Percentiles rank a stretch among this genome's conserved stretches.
Conservation (phyloP, 306 rosid genomes). For the Boehmeria nivea region DNA sequence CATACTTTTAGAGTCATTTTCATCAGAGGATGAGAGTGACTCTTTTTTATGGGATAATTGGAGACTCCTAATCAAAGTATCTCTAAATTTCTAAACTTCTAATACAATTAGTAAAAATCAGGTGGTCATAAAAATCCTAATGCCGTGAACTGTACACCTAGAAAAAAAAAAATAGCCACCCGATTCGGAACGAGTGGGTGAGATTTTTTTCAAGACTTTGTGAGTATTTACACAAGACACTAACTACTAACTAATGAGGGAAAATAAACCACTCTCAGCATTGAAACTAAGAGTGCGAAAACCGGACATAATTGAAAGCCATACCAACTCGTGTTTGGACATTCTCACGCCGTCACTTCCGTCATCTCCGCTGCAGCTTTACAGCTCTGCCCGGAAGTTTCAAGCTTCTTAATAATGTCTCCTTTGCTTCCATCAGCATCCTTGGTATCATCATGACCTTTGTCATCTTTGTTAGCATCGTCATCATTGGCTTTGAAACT, state of each 20-base stretch:
- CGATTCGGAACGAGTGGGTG: slow-evolving; percentile 30
- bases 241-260: slow-evolving; percentile 15
- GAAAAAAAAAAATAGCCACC: slow-evolving; percentile 34
- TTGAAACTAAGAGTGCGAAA: slow-evolving; percentile 25
- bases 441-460: slow-evolving; percentile 19
- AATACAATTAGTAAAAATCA: slow-evolving; percentile 28
- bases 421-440: slow-evolving; percentile 24
- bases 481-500: slow-evolving; percentile 28
- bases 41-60: no score
- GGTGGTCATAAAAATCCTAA: slow-evolving; percentile 5
- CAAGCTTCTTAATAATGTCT: slow-evolving; percentile 32
- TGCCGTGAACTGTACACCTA: slow-evolving; percentile 53
- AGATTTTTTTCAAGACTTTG: slow-evolving; percentile 31
- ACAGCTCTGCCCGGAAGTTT: slow-evolving; percentile 29
- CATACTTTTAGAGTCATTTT: background rate
- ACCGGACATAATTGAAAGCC: slow-evolving; percentile 23
- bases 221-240: slow-evolving; percentile 53
- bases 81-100: slow-evolving; percentile 13
- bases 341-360: slow-evolving; percentile 36
- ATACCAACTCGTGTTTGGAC: slow-evolving; percentile 10
- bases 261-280: slow-evolving; percentile 26
- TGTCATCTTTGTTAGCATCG: slow-evolving; percentile 23
- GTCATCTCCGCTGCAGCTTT: slow-evolving; percentile 32
- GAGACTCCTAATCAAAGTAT: slow-evolving; percentile 20
- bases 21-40: background rate